These are phyloP conservation scores for Neohortaea acidophila DNA, from an alignment of 495 filamentous ascomycete species.

Conservation along the genomic window DNA sequence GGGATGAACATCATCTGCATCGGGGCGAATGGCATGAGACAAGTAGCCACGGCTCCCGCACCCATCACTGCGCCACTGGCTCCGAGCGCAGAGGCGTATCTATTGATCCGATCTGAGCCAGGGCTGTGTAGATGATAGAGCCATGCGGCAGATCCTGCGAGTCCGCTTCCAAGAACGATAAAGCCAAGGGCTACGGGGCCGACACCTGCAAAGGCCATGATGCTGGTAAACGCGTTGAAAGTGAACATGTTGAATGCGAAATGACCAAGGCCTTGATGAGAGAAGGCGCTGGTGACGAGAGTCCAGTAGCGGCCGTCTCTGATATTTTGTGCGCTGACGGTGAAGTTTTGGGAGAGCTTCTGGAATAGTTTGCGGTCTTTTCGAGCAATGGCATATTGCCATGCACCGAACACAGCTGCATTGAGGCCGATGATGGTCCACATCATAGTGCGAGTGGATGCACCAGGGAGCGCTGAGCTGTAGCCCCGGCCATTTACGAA, in stretches of 20 bases:
- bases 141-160: slow-evolving; percentile 12
- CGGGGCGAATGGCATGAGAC: slow-evolving; percentile 10
- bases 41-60: slow-evolving; percentile 17
- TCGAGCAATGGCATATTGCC: slow-evolving; percentile 10
- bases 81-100: slow-evolving; percentile 12
- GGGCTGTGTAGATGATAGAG: slow-evolving; percentile 7
- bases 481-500: no score
- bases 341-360: slow-evolving; percentile 3
- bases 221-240: slow-evolving; percentile 18
- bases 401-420: slow-evolving; percentile 19
- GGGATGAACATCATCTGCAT: slow-evolving; percentile 17
- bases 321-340: slow-evolving; percentile 9
- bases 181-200: slow-evolving; percentile 14
- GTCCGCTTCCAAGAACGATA: slow-evolving; percentile 19
- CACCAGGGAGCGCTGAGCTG: no score
- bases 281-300: slow-evolving; percentile 21
- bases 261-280: slow-evolving; percentile 13
- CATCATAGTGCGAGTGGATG: no score
- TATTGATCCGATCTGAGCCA: neutral
- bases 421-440: slow-evolving; percentile 24
- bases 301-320: slow-evolving; percentile 18
- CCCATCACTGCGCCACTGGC: slow-evolving; percentile 26
- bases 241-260: slow-evolving; percentile 22
- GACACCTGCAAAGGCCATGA: slow-evolving; percentile 8
- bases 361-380: slow-evolving; percentile 3